Percentiles rank a stretch among this genome's conserved stretches.
Evolutionary conservation across 306 rosid genomes (phyloP).

Genomic region (Comarum palustre): DNA sequence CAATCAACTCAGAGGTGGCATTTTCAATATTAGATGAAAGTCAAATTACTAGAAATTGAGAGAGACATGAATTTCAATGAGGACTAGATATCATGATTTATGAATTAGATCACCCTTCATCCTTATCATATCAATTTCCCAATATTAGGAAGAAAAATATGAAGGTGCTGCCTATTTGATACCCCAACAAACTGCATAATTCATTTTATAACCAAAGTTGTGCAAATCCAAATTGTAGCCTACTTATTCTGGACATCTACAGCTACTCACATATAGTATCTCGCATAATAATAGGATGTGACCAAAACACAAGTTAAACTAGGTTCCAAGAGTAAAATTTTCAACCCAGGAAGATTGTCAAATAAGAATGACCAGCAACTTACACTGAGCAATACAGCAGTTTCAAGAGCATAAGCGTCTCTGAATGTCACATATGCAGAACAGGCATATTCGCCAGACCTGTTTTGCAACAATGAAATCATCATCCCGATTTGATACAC

Average conservation of each 20-base stretch:
- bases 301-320: neutral
- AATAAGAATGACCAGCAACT: conserved; percentile 26
- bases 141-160: neutral
- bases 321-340: neutral
- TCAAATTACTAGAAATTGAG: neutral
- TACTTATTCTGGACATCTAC: neutral
- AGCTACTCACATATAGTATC: neutral
- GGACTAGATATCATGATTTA: neutral
- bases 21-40: neutral
- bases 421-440: conserved; percentile 82
- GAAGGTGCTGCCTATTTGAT: neutral
- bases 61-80: neutral
- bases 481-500: conserved; percentile 24
- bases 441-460: conserved; percentile 55
- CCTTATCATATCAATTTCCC: neutral
- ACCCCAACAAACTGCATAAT: neutral
- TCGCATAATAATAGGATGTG: neutral
- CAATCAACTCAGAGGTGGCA: conserved; percentile 1
- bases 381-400: conserved; percentile 81
- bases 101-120: neutral
- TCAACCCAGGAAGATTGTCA: neutral
- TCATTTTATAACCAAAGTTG: neutral
- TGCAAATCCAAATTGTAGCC: neutral
- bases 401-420: conserved; percentile 84
- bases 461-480: conserved; percentile 33